Conservation (phyloP, 2,329 filamentous ascomycete genomes). For the Alternaria panax region DNA sequence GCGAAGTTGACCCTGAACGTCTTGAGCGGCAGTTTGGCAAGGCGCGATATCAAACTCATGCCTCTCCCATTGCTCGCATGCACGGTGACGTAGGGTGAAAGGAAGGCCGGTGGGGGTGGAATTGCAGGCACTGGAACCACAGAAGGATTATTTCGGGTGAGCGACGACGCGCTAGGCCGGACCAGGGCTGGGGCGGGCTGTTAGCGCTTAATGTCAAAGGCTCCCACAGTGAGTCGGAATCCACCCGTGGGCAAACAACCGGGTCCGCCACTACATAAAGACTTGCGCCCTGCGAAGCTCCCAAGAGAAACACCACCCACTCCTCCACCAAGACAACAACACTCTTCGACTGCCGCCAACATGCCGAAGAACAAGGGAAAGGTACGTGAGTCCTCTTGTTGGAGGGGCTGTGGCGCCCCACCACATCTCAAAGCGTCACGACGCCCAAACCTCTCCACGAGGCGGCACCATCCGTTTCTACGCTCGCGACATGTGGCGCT, state of each 20-base stretch:
- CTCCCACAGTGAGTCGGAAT: conserved; percentile 25
- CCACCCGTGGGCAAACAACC: conserved; percentile 22
- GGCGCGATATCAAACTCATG: conserved; percentile 21
- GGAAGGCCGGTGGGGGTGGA: not conserved
- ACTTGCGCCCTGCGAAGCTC: conserved; percentile 14
- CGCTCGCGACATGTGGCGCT: not conserved
- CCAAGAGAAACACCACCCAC: conserved; percentile 4
- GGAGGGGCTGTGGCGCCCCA: conserved; percentile 28
- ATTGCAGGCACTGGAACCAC: not conserved
- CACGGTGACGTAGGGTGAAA: conserved; percentile 12
- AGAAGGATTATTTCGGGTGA: conserved; percentile 5
- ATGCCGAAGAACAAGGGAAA: conserved; percentile 99
- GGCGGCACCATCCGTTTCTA: not conserved
- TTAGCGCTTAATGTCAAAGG: conserved; percentile 22
- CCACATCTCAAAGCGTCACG: conserved; percentile 19
- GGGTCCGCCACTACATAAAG: conserved; percentile 22
- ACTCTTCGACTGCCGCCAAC: conserved; percentile 48
- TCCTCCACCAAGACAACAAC: conserved; percentile 10
- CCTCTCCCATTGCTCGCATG: conserved; percentile 3
- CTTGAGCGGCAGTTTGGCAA: conserved; percentile 23
- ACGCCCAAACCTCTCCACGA: conserved; percentile 24
- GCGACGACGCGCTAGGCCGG: conserved; percentile 9
- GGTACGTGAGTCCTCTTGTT: conserved; percentile 60
- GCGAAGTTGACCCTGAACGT: conserved; percentile 36
- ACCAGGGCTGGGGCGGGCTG: not conserved